Evolutionary conservation across 306 rosid genomes (phyloP).

Genomic region (Citrullus colocynthis): DNA sequence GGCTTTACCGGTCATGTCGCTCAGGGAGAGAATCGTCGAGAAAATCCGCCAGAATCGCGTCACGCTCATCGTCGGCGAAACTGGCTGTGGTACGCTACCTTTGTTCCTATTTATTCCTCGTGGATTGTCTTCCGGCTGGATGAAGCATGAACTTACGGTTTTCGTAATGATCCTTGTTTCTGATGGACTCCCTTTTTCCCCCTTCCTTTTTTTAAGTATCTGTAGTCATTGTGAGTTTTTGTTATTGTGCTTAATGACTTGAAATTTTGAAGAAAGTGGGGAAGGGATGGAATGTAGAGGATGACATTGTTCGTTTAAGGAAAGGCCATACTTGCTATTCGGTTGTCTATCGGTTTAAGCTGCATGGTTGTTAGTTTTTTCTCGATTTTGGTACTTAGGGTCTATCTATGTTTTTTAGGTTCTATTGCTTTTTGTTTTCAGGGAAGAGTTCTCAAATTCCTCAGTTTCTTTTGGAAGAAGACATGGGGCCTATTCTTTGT

Average conservation of each 20-base stretch:
- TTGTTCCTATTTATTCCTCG: not conserved
- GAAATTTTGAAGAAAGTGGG: not conserved
- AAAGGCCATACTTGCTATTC: not conserved
- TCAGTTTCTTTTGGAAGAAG: constrained; percentile 75
- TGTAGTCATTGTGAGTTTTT: not conserved
- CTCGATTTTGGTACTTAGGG: constrained; percentile 7
- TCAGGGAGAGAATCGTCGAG: constrained; percentile 55
- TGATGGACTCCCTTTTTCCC: not conserved
- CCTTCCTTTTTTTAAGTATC: not conserved
- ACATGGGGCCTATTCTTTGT: constrained; percentile 60
- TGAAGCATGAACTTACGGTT: not conserved
- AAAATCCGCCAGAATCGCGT: constrained; percentile 70
- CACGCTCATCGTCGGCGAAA: constrained; percentile 75
- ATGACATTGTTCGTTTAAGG: not conserved
- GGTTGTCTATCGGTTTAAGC: not conserved
- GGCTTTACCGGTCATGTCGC: constrained; percentile 49
- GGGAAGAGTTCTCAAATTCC: constrained; percentile 96
- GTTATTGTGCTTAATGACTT: not conserved
- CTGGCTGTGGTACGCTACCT: constrained; percentile 58
- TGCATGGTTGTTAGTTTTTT: constrained; percentile 3
- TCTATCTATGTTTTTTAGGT: constrained; percentile 6
- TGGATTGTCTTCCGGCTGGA: not conserved
- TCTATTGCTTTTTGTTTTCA: constrained; percentile 10
- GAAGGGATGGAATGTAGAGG: not conserved
- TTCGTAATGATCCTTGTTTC: not conserved